phyloP scores from a whole-genome alignment of 1,284 basidiomycete species.

The Cutaneotrichosporon cyanovorans region DNA sequence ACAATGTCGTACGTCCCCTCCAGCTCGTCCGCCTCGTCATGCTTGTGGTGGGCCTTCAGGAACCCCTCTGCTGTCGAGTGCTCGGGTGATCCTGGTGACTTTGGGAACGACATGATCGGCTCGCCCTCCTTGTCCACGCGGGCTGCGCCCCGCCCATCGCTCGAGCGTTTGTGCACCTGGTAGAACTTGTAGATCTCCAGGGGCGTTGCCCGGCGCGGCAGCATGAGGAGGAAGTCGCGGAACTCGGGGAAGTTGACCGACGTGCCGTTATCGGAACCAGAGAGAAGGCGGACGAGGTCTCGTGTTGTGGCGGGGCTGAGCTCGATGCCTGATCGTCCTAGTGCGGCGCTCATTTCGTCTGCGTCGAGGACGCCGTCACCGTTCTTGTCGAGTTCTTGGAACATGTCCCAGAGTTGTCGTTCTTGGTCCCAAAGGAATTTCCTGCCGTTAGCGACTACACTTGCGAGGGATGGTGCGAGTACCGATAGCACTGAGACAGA shows the following conservation, averaged over 20 bases:
- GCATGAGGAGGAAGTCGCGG: conserved; percentile 76
- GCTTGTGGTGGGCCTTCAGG: conserved; percentile 19
- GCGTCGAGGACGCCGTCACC: conserved; percentile 72
- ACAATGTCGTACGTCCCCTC: conserved; percentile 48
- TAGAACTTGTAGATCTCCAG: conserved; percentile 75
- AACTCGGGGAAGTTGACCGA: conserved; percentile 74
- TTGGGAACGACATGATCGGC: conserved; percentile 44
- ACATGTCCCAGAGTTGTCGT: conserved; percentile 76
- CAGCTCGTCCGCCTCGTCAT: conserved; percentile 44
- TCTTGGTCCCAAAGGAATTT: conserved; percentile 41
- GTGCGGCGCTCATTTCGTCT: conserved; percentile 60
- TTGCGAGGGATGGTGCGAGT: neutral
- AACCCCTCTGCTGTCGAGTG: conserved; percentile 23
- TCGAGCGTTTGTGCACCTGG: conserved; percentile 61
- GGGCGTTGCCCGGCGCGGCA: conserved; percentile 71
- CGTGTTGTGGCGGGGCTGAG: conserved; percentile 59
- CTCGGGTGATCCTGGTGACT: conserved; percentile 21
- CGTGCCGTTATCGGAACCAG: conserved; percentile 47
- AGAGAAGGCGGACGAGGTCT: conserved; percentile 71
- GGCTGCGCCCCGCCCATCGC: conserved; percentile 67
- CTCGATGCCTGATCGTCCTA: conserved; percentile 65
- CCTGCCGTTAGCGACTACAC: conserved; percentile 2
- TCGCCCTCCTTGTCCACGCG: conserved; percentile 80
- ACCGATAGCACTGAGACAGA: neutral
- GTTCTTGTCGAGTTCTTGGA: conserved; percentile 80